A percentile compares a stretch with the other conserved stretches of the same genome.
phyloP scores from a whole-genome alignment of 257 asterid genomes.

The Solanum pennellii region DNA sequence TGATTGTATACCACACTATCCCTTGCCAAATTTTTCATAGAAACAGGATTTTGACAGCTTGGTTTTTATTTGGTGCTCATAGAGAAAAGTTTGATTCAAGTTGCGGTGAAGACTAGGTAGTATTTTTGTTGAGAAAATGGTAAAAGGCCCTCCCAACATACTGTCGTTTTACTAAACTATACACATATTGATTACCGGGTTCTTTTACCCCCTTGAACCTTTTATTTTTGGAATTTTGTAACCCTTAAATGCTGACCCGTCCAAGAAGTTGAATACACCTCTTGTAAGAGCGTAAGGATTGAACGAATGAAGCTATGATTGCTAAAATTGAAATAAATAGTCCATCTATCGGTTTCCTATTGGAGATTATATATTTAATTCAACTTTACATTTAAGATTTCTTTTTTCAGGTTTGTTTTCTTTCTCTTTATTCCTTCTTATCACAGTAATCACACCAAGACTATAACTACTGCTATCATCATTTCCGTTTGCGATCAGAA shows the following conservation, averaged over 20 bases:
- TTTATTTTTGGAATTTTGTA: not conserved
- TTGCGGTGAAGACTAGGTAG: not conserved
- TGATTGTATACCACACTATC: not conserved
- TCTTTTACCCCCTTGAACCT: not conserved
- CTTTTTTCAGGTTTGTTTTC: not conserved
- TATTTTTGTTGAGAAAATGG: not conserved
- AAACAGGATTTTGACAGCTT: not conserved
- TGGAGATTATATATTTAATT: not conserved
- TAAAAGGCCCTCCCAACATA: not conserved
- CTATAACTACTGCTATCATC: not conserved
- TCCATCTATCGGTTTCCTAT: not conserved
- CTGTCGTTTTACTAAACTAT: not conserved
- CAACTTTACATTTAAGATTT: not conserved
- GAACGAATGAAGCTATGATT: not conserved
- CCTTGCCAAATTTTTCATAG: not conserved
- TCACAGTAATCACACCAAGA: not conserved
- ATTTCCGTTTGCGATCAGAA: not conserved
- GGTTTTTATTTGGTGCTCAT: not conserved
- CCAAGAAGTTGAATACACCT: not conserved
- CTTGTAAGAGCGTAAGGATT: not conserved
- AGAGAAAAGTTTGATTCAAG: not conserved
- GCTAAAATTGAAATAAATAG: not conserved
- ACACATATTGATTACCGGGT: not conserved
- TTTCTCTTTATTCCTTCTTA: not conserved
- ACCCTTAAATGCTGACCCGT: not conserved